Evolutionary conservation across 2,329 filamentous ascomycete species (phyloP), one percentile per base, ranked within the genome.

Genomic region (Aspergillus aculeatus): DNA sequence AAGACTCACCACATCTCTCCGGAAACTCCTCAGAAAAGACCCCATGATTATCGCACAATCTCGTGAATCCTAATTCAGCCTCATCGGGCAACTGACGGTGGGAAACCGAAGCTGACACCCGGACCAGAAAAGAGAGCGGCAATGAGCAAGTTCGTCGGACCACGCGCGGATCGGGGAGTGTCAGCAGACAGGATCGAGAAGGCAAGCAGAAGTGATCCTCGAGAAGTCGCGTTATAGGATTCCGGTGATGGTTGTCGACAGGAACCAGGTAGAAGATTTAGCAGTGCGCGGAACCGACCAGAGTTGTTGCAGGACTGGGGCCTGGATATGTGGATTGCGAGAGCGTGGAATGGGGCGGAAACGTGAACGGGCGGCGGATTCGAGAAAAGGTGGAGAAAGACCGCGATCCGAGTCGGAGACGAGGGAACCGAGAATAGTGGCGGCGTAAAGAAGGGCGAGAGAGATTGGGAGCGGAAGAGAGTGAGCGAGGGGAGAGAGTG

Each of bases 1-100:
- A 61, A 63, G 71, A 76, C 64, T 61, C 58, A 67, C 76, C 66
- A 70, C 71, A 74, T 75, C 75, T 68, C 69, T 69, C 66, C 74
- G 74, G 55, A 76, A 69, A 66, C 72, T 75, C 62, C 68, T 76
- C 58, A 75, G 69, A 64, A 78, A 78, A 54, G 76, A 73, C 66
- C 73, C 71, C 76, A 78, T 79, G 50, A 66, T 75, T 65, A 63
- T 69, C 60, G 67, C 64, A 64, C 59, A 58, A 62, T 65, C 56
- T 61, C 51, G 62, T 44, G 66, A 41, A 57, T 54, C 55, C 63
- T 61, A 61, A 58, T 64, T 62, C 65, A 64, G 60, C 65, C 58
- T 73, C 73, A 73, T 72, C 66, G 67, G 67, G 67, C 57, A 60
- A 57, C 59, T 49, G 41, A 58, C 57, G 59, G 61, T 50, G 51